phyloP scores from a whole-genome alignment of 2,329 filamentous ascomycete genomes.

The Aspergillus sojae region DNA sequence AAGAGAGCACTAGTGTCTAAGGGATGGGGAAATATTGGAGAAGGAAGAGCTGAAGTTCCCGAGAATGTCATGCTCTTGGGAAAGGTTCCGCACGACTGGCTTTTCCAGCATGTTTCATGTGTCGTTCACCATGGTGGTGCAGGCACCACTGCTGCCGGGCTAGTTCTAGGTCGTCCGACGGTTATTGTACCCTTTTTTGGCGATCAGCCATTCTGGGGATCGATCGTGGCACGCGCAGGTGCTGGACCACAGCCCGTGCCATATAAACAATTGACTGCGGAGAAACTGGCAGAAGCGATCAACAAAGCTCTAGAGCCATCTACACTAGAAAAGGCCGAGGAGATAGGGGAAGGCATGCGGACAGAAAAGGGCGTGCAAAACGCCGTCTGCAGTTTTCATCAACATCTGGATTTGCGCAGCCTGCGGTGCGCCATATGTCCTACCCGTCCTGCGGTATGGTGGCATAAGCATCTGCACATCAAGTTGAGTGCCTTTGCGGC shows the following conservation, averaged over 20 bases:
- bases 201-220: constrained; percentile 81
- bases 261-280: constrained; percentile 66
- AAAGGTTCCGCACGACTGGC: constrained; percentile 86
- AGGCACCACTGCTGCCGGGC: constrained; percentile 85
- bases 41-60: constrained; percentile 69
- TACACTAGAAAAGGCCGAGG: constrained; percentile 58
- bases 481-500: constrained; percentile 73
- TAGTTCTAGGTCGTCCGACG: constrained; percentile 76
- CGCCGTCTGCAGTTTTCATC: constrained; percentile 70
- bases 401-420: constrained; percentile 67
- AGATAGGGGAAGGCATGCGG: constrained; percentile 66
- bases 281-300: constrained; percentile 68
- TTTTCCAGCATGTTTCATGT: constrained; percentile 77
- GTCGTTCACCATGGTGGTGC: constrained; percentile 89
- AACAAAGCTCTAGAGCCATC: constrained; percentile 61
- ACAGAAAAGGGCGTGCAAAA: constrained; percentile 65
- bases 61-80: constrained; percentile 80
- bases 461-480: constrained; percentile 67
- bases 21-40: constrained; percentile 84
- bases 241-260: constrained; percentile 73
- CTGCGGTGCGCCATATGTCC: constrained; percentile 72
- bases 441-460: constrained; percentile 72
- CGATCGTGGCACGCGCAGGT: constrained; percentile 72
- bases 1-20: constrained; percentile 82
- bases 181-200: constrained; percentile 86